These are phyloP conservation scores for Fragilariopsis cylindrus DNA, from an alignment of 108 stramenopile species.

Conservation along the genomic window DNA sequence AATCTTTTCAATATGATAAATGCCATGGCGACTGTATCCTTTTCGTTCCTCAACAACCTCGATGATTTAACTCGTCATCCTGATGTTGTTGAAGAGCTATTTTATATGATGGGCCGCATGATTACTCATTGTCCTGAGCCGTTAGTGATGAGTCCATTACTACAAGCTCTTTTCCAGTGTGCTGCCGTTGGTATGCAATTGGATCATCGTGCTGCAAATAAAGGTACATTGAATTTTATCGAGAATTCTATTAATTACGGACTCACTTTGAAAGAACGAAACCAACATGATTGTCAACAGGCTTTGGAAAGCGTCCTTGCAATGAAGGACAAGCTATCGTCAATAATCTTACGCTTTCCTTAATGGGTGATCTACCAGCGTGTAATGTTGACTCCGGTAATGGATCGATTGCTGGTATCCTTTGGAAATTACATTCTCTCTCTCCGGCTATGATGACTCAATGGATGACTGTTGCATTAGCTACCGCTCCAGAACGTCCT, in stretches of 20 bases:
- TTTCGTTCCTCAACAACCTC: conserved; percentile 52
- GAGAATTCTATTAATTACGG: conserved; percentile 67
- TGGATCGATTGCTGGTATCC: conserved; percentile 73
- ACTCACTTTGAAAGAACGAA: conserved; percentile 44
- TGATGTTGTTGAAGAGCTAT: conserved; percentile 96
- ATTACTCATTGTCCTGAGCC: conserved; percentile 77
- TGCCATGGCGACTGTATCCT: conserved; percentile 60
- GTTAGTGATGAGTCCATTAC: conserved; percentile 61
- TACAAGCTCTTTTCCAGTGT: conserved; percentile 72
- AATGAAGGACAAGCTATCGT: conserved; percentile 73
- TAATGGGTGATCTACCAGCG: conserved; percentile 81
- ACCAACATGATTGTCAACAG: conserved; percentile 35
- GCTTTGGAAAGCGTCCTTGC: conserved; percentile 62
- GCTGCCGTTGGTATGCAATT: conserved; percentile 80
- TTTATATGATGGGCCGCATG: conserved; percentile 89
- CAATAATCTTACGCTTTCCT: conserved; percentile 55
- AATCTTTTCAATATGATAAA: conserved; percentile 74
- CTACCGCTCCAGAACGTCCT: conserved; percentile 50
- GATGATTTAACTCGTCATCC: conserved; percentile 87
- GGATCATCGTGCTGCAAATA: conserved; percentile 85
- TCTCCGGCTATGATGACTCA: conserved; percentile 61
- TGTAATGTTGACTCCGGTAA: conserved; percentile 62
- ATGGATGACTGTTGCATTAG: conserved; percentile 69
- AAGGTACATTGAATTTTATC: conserved; percentile 82
- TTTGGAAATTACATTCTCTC: conserved; percentile 75